These are phyloP conservation scores for Penicillium antarcticum DNA, from an alignment of 495 filamentous ascomycete species.

Conservation along the genomic window DNA sequence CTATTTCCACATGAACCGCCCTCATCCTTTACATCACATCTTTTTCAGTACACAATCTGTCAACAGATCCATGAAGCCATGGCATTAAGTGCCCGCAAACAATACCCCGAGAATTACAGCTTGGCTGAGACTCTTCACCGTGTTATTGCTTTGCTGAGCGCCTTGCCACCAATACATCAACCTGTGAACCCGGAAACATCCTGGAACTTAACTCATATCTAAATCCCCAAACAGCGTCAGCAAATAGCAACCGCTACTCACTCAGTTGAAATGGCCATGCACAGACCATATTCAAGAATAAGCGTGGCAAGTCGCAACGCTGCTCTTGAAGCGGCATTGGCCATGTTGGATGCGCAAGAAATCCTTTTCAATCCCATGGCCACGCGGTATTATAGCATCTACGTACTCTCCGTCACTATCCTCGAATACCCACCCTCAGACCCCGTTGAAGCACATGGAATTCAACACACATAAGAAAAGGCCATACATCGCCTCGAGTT, in stretches of 20 bases:
- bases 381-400: constrained; percentile 7
- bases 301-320: not conserved
- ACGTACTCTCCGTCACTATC: constrained; percentile 7
- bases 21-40: constrained; percentile 7
- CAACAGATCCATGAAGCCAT: constrained; percentile 9
- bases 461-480: not conserved
- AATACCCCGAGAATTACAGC: not conserved
- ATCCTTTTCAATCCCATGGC: constrained; percentile 4
- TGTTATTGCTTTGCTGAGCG: not conserved
- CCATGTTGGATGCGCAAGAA: constrained; percentile 5
- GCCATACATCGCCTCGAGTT: constrained; percentile 4
- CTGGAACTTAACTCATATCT: not conserved
- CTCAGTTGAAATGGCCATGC: constrained; percentile 4
- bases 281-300: constrained; percentile 3
- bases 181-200: constrained; percentile 1
- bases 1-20: constrained; percentile 4
- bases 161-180: constrained; percentile 2
- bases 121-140: not conserved
- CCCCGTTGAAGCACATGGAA: not conserved
- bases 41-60: constrained; percentile 5
- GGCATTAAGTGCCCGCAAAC: not conserved
- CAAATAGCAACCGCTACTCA: constrained; percentile 7
- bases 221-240: constrained; percentile 7
- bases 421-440: constrained; percentile 5
- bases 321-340: constrained; percentile 1